phyloP scores from a whole-genome alignment of 495 filamentous ascomycete species.

The Parmelia sp. region DNA sequence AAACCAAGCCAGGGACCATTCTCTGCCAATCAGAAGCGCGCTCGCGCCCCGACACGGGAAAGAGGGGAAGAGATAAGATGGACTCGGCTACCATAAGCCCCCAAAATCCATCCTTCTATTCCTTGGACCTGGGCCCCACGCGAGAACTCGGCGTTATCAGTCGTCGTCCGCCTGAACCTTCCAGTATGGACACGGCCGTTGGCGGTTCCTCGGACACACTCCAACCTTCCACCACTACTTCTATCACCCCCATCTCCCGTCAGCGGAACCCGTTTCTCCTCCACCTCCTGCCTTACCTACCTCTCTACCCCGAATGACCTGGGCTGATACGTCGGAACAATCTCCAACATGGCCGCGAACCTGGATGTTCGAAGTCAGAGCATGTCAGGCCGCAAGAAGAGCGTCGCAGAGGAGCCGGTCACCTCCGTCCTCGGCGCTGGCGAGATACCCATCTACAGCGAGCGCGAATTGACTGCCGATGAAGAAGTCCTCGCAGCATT shows the following conservation, averaged over 20 bases:
- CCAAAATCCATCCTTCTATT: background rate
- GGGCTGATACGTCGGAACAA: background rate
- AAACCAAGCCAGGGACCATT: background rate
- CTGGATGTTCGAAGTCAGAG: constrained; percentile 5
- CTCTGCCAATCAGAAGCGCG: background rate
- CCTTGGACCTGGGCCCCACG: background rate
- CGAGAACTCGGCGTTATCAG: background rate
- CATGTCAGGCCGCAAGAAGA: constrained; percentile 19
- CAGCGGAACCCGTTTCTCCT: background rate
- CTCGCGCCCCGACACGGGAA: background rate
- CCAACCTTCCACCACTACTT: constrained; percentile 8
- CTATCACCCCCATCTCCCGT: constrained; percentile 1
- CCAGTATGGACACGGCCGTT: background rate
- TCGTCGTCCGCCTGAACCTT: background rate
- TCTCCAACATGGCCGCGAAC: background rate
- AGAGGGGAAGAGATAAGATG: constrained; percentile 14
- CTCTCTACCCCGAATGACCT: background rate
- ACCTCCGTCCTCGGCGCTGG: constrained; percentile 62
- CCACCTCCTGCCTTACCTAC: background rate
- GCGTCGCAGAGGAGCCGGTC: constrained; percentile 49
- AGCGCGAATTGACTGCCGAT: constrained; percentile 49
- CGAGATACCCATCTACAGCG: constrained; percentile 50
- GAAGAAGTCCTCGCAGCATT: constrained; percentile 64
- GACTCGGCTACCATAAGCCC: background rate
- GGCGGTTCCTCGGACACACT: background rate